phyloP scores from a whole-genome alignment of 257 asterid species.

The Catharanthus roseus region DNA sequence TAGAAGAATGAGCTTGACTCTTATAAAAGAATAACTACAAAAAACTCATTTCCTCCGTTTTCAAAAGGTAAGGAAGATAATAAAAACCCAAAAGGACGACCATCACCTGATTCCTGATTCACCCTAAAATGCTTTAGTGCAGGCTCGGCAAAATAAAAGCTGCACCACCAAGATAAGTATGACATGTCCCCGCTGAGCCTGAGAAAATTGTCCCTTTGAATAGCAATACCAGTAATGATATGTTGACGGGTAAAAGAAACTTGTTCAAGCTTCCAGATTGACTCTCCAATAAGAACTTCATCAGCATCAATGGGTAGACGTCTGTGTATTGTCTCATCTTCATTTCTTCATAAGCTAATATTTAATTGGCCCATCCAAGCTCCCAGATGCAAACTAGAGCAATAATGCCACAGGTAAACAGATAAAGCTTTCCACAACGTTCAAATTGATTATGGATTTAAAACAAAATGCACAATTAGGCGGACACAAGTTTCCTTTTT shows the following conservation, averaged over 20 bases:
- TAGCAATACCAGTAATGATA: neutral
- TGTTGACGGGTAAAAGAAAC: neutral
- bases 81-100: neutral
- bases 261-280: neutral
- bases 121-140: neutral
- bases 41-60: neutral
- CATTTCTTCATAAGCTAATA: conserved; percentile 34
- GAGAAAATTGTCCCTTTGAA: neutral
- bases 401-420: conserved; percentile 5
- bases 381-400: conserved; percentile 91
- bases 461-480: neutral
- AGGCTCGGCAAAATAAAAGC: conserved; percentile 17
- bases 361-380: conserved; percentile 92
- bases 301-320: neutral
- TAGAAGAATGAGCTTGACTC: neutral
- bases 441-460: neutral
- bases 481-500: neutral
- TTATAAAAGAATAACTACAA: neutral
- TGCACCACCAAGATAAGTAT: conserved; percentile 11
- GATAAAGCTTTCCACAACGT: neutral
- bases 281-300: neutral
- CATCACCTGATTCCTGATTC: conserved; percentile 1
- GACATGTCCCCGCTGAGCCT: neutral
- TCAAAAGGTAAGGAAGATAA: neutral
- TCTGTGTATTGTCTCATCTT: neutral